A percentile compares a stretch with the other conserved stretches of the same genome.
phyloP scores from a whole-genome alignment of 331 rosid species.

The Acacia pycnantha region DNA sequence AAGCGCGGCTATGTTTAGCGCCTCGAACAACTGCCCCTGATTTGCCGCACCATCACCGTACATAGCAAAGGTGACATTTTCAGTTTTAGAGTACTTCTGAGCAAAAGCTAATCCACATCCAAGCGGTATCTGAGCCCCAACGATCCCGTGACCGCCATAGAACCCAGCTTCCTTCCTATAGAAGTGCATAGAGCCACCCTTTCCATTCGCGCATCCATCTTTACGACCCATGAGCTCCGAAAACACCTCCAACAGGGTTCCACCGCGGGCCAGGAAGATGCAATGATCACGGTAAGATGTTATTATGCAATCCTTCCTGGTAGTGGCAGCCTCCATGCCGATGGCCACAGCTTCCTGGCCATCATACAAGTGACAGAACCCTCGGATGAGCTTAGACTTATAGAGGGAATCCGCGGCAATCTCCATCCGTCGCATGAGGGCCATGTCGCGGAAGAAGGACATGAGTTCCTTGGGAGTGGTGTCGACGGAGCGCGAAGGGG shows the following conservation, averaged over 20 bases:
- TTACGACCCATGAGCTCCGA: conserved; percentile 79
- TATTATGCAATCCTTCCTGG: conserved; percentile 66
- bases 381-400: conserved; percentile 91
- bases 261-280: conserved; percentile 77
- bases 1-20: conserved; percentile 87
- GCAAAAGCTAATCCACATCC: conserved; percentile 93
- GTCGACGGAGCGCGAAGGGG: conserved; percentile 73
- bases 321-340: conserved; percentile 88
- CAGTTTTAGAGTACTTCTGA: conserved; percentile 79
- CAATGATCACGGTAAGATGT: conserved; percentile 94
- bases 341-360: conserved; percentile 91
- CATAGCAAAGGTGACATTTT: conserved; percentile 64
- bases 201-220: conserved; percentile 79
- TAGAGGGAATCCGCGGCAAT: conserved; percentile 94
- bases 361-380: conserved; percentile 92
- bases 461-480: conserved; percentile 74
- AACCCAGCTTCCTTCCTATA: conserved; percentile 72
- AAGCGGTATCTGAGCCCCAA: conserved; percentile 87
- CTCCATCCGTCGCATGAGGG: conserved; percentile 91
- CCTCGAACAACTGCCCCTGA: conserved; percentile 94
- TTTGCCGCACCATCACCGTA: conserved; percentile 98
- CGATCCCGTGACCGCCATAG: conserved; percentile 92
- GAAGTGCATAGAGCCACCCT: conserved; percentile 97
- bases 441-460: conserved; percentile 73
- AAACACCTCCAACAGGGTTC: conserved; percentile 56